Base-by-base conservation (phyloP, 1,284 basidiomycete genomes). In the Trametes sp. region DNA sequence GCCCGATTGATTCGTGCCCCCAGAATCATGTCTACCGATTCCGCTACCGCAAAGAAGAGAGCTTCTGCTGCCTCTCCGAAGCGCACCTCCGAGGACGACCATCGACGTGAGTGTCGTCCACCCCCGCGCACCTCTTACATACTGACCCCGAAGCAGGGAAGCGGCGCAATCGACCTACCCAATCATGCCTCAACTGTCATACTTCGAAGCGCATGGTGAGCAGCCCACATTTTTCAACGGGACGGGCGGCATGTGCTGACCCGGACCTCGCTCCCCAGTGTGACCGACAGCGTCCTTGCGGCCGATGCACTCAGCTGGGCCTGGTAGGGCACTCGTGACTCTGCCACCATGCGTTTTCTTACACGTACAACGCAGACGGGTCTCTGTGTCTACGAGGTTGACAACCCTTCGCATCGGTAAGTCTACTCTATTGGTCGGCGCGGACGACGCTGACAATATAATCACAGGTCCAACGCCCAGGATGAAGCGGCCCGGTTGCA, bases 171-270 rank as follows among this genome's bases (percentile, higher is more conserved):
- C 80, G 87, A 35, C 88, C 87, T 2, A 89, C 87, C 8, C 82
- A 87, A 61, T 87, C 85, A 64, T 89, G 87, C 68, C 77, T 89
- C 19, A 87, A 88, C 48, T 89, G 87, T 67, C 87, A 89, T 71
- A 88, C 89, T 38, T 92, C 92, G 41, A 94, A 94, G 73, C 84
- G 92, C 61, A 94, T 93, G 88, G 92, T 93, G 72, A 63, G 81
- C 14, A n/a, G 19, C 73, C 36, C 49, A 28, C 28, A 48, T 42
- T 16, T 3, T 28, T 46, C 26, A 19, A 41, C 49, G 51, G 53
- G 42, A 59, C 10, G 29, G 21, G 38, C 28, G 33, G 35, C n/a
- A 42, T 7, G 59, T 23, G 35, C 49, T 63, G 49, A 62, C 48
- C n/a, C 29, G 31, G 42, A 57, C 13, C 41, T 31, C 5, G 14